Base-by-base conservation (phyloP, 1,139 yeast species). In the Scheffersomyces quercinus region DNA sequence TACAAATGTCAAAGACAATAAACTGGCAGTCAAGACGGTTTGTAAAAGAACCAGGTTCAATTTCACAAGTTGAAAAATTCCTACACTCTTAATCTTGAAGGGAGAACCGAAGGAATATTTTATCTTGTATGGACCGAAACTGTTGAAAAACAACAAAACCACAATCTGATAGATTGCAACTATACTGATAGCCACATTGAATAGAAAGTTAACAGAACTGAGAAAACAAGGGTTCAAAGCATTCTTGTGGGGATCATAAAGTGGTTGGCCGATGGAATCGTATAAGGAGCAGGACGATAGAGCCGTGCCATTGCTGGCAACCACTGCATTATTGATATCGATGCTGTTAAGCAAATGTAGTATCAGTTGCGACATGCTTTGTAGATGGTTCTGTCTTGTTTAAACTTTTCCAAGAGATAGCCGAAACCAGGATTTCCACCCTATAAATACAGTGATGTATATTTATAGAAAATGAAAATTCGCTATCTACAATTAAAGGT, bases 171-270 rank as follows among this genome's bases (percentile, higher is more conserved):
- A 46, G 2, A 54, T 13, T 2, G 54, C 55, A 14, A 55, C 46
- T 3, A 47, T 13, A 3, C 52, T 57, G 15, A 58, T 31, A 4
- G 49, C 14, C 9, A 33, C 38, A 36, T 49, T 51, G 26, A 49
- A 37, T 2, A 44, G 16, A 12, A 54, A 38, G 5, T 54, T 51
- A 4, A 59, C 46, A 26, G 57, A 53, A n/a, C 65, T 56, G 28
- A 67, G 49, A 45, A 69, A 69, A 40, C 67, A 58, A 1, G 74
- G 73, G 48, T 67, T 64, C 15, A 68, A 46, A 14, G 67, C 55
- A 50, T 67, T 69, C n/a, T 48, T 50, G 24, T 42, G 35, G 6
- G 62, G 58, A 42, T 55, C 49, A 37, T 50, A 57, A 38, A 66
- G 55, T 8, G 70, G 70, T n/a, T n/a, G 31, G 28, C 31, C 5